phyloP scores from a whole-genome alignment of 192 early-diverging fungal genomes.

The Entophlyctis luteolus region DNA sequence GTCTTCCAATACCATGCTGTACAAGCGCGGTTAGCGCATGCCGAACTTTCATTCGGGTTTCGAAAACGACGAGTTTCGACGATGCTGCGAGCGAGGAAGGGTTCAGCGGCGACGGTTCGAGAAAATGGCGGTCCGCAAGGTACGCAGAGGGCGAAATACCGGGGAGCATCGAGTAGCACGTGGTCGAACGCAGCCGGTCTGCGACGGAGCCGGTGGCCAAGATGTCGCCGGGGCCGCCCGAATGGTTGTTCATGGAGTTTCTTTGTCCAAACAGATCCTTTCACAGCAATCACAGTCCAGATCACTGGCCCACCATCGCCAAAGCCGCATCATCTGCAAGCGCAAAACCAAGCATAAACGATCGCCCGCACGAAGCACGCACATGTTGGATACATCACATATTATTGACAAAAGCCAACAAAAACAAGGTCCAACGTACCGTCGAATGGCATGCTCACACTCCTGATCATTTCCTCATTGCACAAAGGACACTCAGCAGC shows the following conservation, averaged over 20 bases:
- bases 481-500: conserved; percentile 91
- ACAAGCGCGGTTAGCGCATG: conserved; percentile 87
- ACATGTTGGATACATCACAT: no score
- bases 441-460: conserved; percentile 79
- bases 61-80: conserved; percentile 86
- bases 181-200: conserved; percentile 12
- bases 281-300: neutral
- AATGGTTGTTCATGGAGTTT: neutral
- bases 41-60: conserved; percentile 83
- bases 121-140: neutral
- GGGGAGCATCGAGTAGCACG: conserved; percentile 22
- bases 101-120: neutral
- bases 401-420: neutral
- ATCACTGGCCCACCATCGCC: neutral
- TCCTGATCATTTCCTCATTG: conserved; percentile 91
- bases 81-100: conserved; percentile 53
- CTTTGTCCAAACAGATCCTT: neutral
- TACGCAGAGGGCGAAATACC: neutral
- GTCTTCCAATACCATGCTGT: conserved; percentile 85
- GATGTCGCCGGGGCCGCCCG: no score
- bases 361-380: no score
- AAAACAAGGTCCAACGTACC: neutral
- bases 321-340: neutral
- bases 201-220: no score
- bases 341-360: no score